phyloP scores from a whole-genome alignment of 345 rosid genomes.

The Heritiera littoralis region DNA sequence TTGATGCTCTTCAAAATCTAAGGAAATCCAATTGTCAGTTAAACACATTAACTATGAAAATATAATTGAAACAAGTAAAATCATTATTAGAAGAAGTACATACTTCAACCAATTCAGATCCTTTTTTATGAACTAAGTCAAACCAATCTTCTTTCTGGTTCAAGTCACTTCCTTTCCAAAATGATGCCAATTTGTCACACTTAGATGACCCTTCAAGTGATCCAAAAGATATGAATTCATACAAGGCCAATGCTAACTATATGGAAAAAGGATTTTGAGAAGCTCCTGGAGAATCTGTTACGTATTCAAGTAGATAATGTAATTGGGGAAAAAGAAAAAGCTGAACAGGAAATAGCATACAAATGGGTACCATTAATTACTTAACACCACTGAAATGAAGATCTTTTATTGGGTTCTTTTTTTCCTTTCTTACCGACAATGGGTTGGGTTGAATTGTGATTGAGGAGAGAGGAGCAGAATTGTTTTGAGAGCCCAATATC shows the following conservation, averaged over 20 bases:
- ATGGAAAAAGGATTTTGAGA: constrained; percentile 43
- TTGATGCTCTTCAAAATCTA: constrained; percentile 56
- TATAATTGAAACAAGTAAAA: neutral
- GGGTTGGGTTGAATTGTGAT: neutral
- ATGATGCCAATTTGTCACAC: neutral
- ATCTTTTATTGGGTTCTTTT: neutral
- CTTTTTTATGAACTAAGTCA: constrained; percentile 35
- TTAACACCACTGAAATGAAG: neutral
- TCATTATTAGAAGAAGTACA: neutral
- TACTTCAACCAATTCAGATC: constrained; percentile 43
- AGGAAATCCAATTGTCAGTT: constrained; percentile 1
- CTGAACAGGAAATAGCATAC: neutral
- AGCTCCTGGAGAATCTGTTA: constrained; percentile 25
- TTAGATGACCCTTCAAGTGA: constrained; percentile 15
- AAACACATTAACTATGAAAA: neutral
- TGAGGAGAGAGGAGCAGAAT: constrained; percentile 20
- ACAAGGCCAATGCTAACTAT: constrained; percentile 46
- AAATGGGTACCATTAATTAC: too few relatives aligned
- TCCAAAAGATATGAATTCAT: constrained; percentile 39
- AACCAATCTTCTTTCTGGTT: constrained; percentile 34
- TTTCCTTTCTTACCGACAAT: constrained; percentile 3
- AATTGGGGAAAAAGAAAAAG: neutral
- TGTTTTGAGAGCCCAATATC: constrained; percentile 5
- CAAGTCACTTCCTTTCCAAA: constrained; percentile 18
- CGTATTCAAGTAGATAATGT: neutral